Evolutionary conservation across 768 basidiomycete species (phyloP), one percentile per base, ranked within the genome.

Genomic region (Chalciporus sphaerocephalus): DNA sequence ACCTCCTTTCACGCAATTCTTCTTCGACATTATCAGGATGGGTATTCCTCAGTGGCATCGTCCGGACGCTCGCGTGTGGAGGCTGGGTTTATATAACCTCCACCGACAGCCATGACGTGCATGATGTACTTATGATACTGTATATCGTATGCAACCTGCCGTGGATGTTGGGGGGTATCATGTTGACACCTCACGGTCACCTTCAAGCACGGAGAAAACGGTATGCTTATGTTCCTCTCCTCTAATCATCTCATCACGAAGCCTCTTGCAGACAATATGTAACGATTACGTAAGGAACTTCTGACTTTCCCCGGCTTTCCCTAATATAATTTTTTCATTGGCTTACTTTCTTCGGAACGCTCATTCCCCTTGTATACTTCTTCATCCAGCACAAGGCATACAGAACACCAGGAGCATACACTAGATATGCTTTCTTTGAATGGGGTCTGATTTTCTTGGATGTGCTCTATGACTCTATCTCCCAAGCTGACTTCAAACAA

Each of bases 31-130:
- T 79, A 10, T 72, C 83, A 0, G 68, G 65, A 8, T 52, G 82
- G 38, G 69, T 91, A 16, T 75, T 85, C 27, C 53, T 80, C 8
- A 67, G 74, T 30, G 90, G 90, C 0, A 51, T 91, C 17, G 60
- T 87, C 15, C 74, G 92, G 47, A 92, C 92, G 0, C 62, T 94
- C 24, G 74, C 80, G 3, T 94, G 92, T 56, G 92, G 89, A 24
- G 91, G 92, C 21, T 95, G 92, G 92, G 89, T 93, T 22, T 95
- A 83, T 56, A 81, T 94, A 57, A 93, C 92, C 0, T 88, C 87
- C 2, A 80, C 69, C 41, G 92, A 94, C 60, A 76, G 87, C 66
- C 89, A 91, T 54, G 85, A 87, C 57, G 71, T 74, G 12, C 92
- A 95, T 66, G 92, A 95, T 60, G 66, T 92, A 28, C 80, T 83